phyloP scores from a whole-genome alignment of 2,329 filamentous ascomycete genomes.

The Incumbomyces delicatus region DNA sequence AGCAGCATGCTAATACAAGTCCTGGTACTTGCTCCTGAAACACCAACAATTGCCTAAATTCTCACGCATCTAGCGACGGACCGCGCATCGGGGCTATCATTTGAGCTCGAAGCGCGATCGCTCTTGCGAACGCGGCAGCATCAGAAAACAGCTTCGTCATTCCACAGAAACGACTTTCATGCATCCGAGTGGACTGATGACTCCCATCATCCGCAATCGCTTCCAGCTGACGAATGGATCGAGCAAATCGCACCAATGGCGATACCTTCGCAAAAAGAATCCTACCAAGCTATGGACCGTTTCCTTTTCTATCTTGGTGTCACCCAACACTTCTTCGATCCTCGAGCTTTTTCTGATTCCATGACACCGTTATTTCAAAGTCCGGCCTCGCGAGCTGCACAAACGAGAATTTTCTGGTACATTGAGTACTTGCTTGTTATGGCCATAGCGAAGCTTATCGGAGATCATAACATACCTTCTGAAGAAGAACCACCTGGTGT shows the following conservation, averaged over 20 bases:
- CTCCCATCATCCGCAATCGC: neutral
- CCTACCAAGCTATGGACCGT: conserved; percentile 17
- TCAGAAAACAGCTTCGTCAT: neutral
- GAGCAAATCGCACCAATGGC: neutral
- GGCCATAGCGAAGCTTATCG: conserved; percentile 21
- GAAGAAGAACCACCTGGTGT: conserved; percentile 6
- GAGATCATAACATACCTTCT: conserved; percentile 16
- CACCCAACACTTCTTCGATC: conserved; percentile 20
- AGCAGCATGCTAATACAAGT: too few species aligned
- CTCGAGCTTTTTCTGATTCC: conserved; percentile 17
- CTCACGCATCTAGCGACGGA: neutral
- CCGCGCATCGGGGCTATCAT: neutral
- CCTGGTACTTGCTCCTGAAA: neutral
- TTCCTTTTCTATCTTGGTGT: conserved; percentile 22
- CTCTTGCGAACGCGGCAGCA: neutral
- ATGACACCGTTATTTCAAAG: conserved; percentile 12
- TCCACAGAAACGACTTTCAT: neutral
- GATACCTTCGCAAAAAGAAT: conserved; percentile 3
- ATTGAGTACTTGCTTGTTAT: conserved; percentile 21
- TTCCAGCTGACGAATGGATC: neutral
- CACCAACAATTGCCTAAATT: neutral
- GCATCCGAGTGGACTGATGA: neutral
- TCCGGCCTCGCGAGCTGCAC: conserved; percentile 2
- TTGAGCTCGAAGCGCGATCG: neutral
- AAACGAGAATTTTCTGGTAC: conserved; percentile 16